A percentile compares a stretch with the other conserved stretches of the same genome.
Conservation (phyloP, 108 stramenopile species). For the Schizochytrium sp. region DNA sequence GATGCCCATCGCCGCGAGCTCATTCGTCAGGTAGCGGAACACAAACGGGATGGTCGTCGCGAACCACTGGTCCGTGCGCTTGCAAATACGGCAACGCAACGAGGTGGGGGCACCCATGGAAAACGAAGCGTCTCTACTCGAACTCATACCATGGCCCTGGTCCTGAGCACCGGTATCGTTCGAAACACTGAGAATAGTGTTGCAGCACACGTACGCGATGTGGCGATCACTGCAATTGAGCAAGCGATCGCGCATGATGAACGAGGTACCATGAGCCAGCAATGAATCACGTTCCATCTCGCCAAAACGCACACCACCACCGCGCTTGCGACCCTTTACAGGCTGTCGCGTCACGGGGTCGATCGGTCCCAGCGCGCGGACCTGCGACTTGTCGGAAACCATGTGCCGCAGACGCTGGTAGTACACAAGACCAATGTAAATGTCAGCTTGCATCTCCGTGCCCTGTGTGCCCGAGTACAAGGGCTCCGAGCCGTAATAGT, state of each 20-base stretch:
- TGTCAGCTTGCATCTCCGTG: constrained; percentile 89
- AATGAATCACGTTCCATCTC: constrained; percentile 99
- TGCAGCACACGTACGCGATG: constrained; percentile 86
- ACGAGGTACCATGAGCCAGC: constrained; percentile 85
- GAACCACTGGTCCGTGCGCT: constrained; percentile 39
- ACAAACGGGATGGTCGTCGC: constrained; percentile 91
- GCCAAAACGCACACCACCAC: constrained; percentile 93
- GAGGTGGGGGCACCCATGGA: not conserved
- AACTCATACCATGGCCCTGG: not conserved
- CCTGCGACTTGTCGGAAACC: constrained; percentile 99
- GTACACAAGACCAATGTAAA: constrained; percentile 96
- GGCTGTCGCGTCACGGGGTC: constrained; percentile 94
- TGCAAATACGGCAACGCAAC: not conserved
- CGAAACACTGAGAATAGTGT: constrained; percentile 66
- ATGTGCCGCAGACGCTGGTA: constrained; percentile 99
- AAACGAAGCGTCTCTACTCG: too few species aligned
- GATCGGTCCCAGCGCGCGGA: constrained; percentile 86
- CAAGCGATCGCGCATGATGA: constrained; percentile 84
- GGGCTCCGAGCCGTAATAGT: constrained; percentile 94
- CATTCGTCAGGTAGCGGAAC: constrained; percentile 91
- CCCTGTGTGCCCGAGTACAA: constrained; percentile 95
- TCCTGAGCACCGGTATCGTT: not conserved
- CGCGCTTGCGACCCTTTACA: constrained; percentile 94
- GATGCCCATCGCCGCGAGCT: constrained; percentile 94
- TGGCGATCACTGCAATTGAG: constrained; percentile 91